phyloP scores from a whole-genome alignment of 2,329 filamentous ascomycete species.

The Lecanicillium sp. region DNA sequence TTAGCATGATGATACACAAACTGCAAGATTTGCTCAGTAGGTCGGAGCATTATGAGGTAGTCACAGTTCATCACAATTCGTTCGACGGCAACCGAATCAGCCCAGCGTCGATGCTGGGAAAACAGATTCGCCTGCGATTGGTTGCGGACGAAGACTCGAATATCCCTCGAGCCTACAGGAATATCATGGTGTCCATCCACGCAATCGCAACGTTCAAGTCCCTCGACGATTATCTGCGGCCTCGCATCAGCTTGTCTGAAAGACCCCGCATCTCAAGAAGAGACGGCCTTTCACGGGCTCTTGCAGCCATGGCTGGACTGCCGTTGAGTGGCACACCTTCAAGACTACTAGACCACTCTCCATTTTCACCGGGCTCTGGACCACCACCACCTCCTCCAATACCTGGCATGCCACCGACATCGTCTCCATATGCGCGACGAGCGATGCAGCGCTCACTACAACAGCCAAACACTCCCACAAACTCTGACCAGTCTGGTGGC shows the following conservation, averaged over 20 bases:
- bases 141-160: conserved; percentile 85
- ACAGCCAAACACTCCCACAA: conserved; percentile 31
- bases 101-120: conserved; percentile 90
- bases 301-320: conserved; percentile 72
- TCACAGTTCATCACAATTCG: conserved; percentile 88
- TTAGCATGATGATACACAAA: conserved; percentile 87
- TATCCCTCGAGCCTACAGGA: conserved; percentile 79
- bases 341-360: conserved; percentile 37
- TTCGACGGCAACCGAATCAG: conserved; percentile 86
- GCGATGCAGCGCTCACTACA: conserved; percentile 30
- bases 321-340: conserved; percentile 42
- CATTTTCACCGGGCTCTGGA: conserved; percentile 26
- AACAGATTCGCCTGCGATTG: conserved; percentile 84
- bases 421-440: conserved; percentile 31
- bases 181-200: conserved; percentile 97
- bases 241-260: conserved; percentile 76
- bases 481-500: conserved; percentile 36
- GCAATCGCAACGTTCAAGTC: conserved; percentile 98
- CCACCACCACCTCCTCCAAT: conserved; percentile 30
- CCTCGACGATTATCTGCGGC: conserved; percentile 88
- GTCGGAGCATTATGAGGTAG: conserved; percentile 95
- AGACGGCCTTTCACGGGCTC: conserved; percentile 57
- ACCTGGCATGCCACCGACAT: conserved; percentile 15
- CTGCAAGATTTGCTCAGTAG: conserved; percentile 92
- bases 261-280: conserved; percentile 53